Conservation (phyloP, 106 monocot species). For the Dendrobium chrysotoxum region DNA sequence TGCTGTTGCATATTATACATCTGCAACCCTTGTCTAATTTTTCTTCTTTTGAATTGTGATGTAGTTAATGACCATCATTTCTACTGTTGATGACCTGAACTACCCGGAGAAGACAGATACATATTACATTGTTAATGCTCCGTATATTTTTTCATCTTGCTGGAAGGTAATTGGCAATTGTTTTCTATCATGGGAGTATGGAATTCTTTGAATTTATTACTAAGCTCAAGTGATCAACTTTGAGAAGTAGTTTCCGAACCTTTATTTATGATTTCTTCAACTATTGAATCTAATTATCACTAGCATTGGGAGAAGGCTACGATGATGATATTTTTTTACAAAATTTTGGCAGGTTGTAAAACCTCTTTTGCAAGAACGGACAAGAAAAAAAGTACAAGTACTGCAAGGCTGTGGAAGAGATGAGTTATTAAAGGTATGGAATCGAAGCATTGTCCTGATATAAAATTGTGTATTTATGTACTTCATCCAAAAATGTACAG, state of each 20-base stretch:
- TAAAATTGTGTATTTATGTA: too few relatives aligned
- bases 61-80: slow-evolving; percentile 84
- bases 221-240: neutral
- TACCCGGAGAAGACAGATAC: slow-evolving; percentile 96
- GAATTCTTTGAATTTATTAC: neutral
- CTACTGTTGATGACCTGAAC: slow-evolving; percentile 87
- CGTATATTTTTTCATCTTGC: slow-evolving; percentile 92
- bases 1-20: neutral
- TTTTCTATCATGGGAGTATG: neutral
- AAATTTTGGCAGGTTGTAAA: slow-evolving; percentile 66
- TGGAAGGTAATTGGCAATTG: slow-evolving; percentile 62
- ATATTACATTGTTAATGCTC: slow-evolving; percentile 92
- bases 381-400: slow-evolving; percentile 68
- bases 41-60: slow-evolving; percentile 10
- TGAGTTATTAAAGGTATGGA: slow-evolving; percentile 65
- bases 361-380: slow-evolving; percentile 89
- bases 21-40: neutral
- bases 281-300: too few relatives aligned
- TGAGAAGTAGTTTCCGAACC: neutral
- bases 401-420: slow-evolving; percentile 64
- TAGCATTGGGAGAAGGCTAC: neutral
- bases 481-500: too few relatives aligned
- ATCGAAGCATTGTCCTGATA: too few relatives aligned
- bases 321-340: neutral
- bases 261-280: too few relatives aligned